phyloP scores from a whole-genome alignment of 2,329 filamentous ascomycete genomes.

The Microdochium bolleyi region DNA sequence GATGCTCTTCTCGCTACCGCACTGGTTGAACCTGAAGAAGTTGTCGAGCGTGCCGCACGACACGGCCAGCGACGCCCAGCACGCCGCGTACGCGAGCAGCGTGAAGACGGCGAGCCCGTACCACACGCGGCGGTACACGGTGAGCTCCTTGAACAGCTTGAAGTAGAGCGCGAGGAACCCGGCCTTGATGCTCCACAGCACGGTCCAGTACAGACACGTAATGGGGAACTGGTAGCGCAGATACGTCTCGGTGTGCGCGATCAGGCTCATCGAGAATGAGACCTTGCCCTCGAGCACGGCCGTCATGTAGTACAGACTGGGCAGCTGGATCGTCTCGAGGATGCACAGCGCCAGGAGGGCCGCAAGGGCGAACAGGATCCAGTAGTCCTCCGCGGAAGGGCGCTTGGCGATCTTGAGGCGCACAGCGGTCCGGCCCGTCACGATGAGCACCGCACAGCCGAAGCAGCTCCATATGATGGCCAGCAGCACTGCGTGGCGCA shows the following conservation, averaged over 20 bases:
- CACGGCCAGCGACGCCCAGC: constrained; percentile 13
- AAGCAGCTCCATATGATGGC: constrained; percentile 20
- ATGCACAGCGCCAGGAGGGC: constrained; percentile 11
- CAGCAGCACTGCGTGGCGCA: constrained; percentile 13
- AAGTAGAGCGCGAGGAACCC: constrained; percentile 18
- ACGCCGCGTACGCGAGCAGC: constrained; percentile 15
- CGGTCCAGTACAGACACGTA: constrained; percentile 19
- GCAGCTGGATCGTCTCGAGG: constrained; percentile 17
- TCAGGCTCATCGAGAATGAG: constrained; percentile 8
- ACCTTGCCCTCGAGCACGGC: constrained; percentile 9
- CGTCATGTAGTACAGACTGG: constrained; percentile 15
- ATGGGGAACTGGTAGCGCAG: constrained; percentile 18
- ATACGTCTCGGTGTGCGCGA: constrained; percentile 12
- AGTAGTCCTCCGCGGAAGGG: constrained; percentile 18
- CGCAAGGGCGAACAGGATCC: constrained; percentile 18
- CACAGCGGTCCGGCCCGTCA: constrained; percentile 15
- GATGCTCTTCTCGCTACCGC: constrained; percentile 8
- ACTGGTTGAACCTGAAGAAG: constrained; percentile 16
- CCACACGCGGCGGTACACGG: constrained; percentile 16
- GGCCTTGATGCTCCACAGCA: constrained; percentile 20
- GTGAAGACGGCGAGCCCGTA: constrained; percentile 15
- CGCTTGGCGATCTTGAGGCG: constrained; percentile 11
- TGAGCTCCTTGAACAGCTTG: constrained; percentile 16
- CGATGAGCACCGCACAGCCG: constrained; percentile 15
- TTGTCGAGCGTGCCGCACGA: constrained; percentile 16